Base-by-base conservation (phyloP, 1,139 yeast species). In the Debaryomycetaceae sp. region DNA sequence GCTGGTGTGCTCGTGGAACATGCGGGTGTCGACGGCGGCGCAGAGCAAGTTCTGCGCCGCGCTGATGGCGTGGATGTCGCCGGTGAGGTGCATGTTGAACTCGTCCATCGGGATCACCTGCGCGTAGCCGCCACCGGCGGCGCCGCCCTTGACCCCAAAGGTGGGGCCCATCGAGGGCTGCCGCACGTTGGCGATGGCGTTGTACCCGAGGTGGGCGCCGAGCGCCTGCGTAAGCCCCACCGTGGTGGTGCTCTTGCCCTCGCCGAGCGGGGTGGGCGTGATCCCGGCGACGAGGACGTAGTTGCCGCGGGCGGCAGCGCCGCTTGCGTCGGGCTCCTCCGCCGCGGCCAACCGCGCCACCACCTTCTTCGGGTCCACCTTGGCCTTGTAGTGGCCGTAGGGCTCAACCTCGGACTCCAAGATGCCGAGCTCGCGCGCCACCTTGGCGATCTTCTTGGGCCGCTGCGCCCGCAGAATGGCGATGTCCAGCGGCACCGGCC, bases 131-230 rank as follows among this genome's bases (percentile, higher is more conserved):
- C 91, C 93, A 45, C 93, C 93, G 8, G 93, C 91, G 39, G 93
- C 93, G 56, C 91, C 91, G 51, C 93, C 93, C 57, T 83, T 83
- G 36, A 82, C 84, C 56, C 93, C 93, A 48, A 83, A 82, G 7
- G 91, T 83, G 33, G 93, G 93, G 15, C 93, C 93, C 89, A 82
- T 81, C 10, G 88, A 79, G 10, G 93, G 91, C 52, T 83, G 93
- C 58, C 93, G 73, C 28, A 83, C 88, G 46, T 82, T 82, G 32
- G 91, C 93, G 54, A 83, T 71, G 11, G 85, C 71, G 37, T 82
- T 78, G 42, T 67, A 69, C 28, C 74, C 71, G 50, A 82, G 64
- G 48, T 81, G 89, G 9, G 89, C 88, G 33, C 88, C 83, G 37
- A 83, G 60, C 3, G 91, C 88, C 58, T 83, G 91, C 12, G 82